A percentile compares a stretch with the other conserved stretches of the same genome.
Evolutionary conservation across 176 grass and related monocot genomes (phyloP).

Genomic region (Hyparrhenia diplandra): DNA sequence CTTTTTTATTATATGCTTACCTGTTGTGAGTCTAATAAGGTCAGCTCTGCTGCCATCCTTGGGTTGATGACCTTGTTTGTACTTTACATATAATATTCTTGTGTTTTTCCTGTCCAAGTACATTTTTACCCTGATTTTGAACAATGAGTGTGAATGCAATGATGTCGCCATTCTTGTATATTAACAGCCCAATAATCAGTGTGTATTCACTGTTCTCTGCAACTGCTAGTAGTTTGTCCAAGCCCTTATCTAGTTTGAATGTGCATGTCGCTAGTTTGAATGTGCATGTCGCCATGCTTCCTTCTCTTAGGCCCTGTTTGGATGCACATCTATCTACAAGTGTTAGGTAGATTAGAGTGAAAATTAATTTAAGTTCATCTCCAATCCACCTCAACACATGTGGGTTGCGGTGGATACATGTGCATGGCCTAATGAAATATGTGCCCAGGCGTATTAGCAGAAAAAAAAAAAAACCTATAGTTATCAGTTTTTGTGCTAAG

Average conservation of each 20-base stretch:
- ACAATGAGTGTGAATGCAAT: neutral
- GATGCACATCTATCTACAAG: too few species aligned
- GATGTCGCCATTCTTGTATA: neutral
- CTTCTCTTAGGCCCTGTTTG: neutral
- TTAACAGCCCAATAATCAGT: neutral
- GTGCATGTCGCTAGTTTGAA: neutral
- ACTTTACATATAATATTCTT: neutral
- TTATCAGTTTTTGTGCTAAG: too few species aligned
- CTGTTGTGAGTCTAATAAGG: slow-evolving; percentile 1
- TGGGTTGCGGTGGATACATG: too few species aligned
- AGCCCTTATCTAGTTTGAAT: neutral
- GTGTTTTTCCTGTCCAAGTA: neutral
- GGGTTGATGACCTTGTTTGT: neutral
- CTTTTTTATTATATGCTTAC: neutral
- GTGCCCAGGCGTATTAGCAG: neutral
- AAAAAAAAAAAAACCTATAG: neutral
- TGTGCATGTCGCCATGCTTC: neutral
- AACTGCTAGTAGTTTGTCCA: neutral
- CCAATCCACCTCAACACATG: too few species aligned
- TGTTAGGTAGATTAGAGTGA: too few species aligned
- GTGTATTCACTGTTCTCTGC: neutral
- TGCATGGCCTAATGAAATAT: too few species aligned
- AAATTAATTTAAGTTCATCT: too few species aligned
- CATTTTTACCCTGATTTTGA: neutral
- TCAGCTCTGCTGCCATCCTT: neutral